Percentiles rank a stretch among this genome's conserved stretches.
These are phyloP conservation scores for Multifurca ochricompacta DNA, from an alignment of 768 basidiomycete species.

Conservation along the genomic window DNA sequence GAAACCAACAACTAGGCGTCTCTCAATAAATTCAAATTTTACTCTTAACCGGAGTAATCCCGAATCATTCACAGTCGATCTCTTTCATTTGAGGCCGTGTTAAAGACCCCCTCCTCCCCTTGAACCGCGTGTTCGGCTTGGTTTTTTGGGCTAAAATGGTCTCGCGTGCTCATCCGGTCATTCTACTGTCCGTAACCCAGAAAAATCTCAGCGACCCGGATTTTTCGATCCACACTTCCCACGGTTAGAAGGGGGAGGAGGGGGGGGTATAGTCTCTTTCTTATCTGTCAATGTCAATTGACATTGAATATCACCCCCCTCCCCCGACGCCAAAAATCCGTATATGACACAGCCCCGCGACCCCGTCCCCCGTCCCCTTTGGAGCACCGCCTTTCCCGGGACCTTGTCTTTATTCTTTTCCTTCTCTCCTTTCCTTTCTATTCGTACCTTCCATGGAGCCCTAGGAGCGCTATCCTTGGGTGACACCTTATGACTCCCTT, in stretches of 20 bases:
- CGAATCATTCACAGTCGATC: neutral
- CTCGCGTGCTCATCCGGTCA: too few species aligned
- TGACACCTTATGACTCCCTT: conserved; percentile 14
- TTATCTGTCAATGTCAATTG: neutral
- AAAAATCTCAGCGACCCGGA: too few species aligned
- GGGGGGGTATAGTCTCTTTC: too few species aligned
- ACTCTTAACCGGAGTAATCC: neutral
- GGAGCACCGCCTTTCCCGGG: neutral
- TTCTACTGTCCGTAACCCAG: too few species aligned
- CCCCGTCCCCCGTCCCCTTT: neutral
- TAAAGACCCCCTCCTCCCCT: too few species aligned
- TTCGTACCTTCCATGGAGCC: neutral
- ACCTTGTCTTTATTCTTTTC: too few species aligned
- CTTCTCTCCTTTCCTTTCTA: too few species aligned
- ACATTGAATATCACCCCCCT: too few species aligned
- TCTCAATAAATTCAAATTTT: neutral
- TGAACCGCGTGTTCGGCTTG: too few species aligned
- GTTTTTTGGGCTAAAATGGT: too few species aligned
- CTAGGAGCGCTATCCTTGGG: neutral
- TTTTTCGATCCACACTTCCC: neutral
- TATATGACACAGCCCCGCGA: neutral
- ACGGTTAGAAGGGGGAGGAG: too few species aligned
- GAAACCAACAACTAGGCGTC: neutral
- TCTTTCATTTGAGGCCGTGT: neutral
- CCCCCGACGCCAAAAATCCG: neutral